Evolutionary conservation across 192 early-diverging fungal species (phyloP).

Genomic region (Lunasporangiospora selenospora): DNA sequence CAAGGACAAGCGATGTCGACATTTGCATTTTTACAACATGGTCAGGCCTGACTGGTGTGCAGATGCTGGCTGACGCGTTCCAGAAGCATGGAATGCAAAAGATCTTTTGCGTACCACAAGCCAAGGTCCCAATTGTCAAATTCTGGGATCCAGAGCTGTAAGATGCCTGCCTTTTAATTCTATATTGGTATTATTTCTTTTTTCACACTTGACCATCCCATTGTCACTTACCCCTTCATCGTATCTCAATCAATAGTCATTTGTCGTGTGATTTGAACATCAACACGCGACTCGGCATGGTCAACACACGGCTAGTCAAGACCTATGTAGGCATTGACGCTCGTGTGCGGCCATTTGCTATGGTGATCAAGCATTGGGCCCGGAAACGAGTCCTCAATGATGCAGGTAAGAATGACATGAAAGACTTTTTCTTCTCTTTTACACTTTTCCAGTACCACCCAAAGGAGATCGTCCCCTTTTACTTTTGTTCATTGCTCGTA

Average conservation of each 20-base stretch:
- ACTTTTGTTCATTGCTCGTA: too few relatives aligned
- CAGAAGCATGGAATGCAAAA: conserved; percentile 84
- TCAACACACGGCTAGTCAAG: conserved; percentile 84
- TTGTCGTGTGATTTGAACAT: conserved; percentile 86
- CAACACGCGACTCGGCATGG: conserved; percentile 84
- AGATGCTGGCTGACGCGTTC: conserved; percentile 74
- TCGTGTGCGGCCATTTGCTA: conserved; percentile 78
- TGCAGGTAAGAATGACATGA: conserved; percentile 56
- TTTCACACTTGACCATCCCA: too few relatives aligned
- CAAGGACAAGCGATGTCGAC: conserved; percentile 87
- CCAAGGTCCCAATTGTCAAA: conserved; percentile 94
- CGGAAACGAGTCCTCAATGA: conserved; percentile 81
- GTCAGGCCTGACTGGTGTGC: conserved; percentile 77
- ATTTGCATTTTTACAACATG: conserved; percentile 89
- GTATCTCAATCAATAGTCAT: conserved; percentile 51
- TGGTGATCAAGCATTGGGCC: conserved; percentile 90
- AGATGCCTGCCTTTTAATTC: conserved; percentile 24
- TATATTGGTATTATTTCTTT: too few relatives aligned
- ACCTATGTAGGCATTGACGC: conserved; percentile 83
- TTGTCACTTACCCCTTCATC: too few relatives aligned
- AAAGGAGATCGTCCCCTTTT: too few relatives aligned
- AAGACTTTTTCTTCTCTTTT: background rate
- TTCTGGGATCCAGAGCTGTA: conserved; percentile 89
- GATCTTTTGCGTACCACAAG: conserved; percentile 78
- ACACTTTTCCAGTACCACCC: background rate